Evolutionary conservation across 306 rosid species (phyloP).

Genomic region (Vicia sativa): DNA sequence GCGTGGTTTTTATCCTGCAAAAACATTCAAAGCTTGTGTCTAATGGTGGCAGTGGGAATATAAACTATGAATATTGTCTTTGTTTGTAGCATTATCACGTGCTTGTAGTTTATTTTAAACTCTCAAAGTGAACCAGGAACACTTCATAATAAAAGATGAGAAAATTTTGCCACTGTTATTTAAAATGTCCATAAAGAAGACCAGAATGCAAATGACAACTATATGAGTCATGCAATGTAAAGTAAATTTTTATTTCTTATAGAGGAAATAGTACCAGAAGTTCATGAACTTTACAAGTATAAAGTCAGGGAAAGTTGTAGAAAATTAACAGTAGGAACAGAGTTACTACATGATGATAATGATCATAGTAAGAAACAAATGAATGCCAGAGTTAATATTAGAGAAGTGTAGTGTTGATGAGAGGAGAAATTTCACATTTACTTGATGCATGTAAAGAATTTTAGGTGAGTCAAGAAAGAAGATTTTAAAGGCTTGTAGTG

Average conservation of each 20-base stretch:
- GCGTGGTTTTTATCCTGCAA: constrained; percentile 14
- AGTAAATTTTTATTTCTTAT: not conserved
- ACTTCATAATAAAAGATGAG: not conserved
- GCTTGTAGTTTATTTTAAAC: constrained; percentile 35
- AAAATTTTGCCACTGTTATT: constrained; percentile 17
- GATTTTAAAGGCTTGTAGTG: too few relatives aligned
- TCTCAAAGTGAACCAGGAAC: constrained; percentile 27
- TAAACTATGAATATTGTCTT: constrained; percentile 25
- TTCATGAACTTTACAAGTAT: not conserved
- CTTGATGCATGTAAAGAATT: too few relatives aligned
- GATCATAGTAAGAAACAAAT: too few relatives aligned
- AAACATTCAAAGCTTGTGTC: constrained; percentile 38
- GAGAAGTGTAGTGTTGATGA: too few relatives aligned
- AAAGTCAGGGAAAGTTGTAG: not conserved
- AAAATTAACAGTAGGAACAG: not conserved
- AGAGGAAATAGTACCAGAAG: not conserved
- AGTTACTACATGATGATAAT: too few relatives aligned
- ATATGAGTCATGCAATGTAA: not conserved
- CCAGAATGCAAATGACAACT: not conserved
- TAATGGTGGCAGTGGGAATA: constrained; percentile 37
- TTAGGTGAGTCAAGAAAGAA: too few relatives aligned
- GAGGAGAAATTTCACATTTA: too few relatives aligned
- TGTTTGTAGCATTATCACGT: constrained; percentile 26
- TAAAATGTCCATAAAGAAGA: not conserved
- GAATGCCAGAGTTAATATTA: too few relatives aligned